Evolutionary conservation across 2,329 filamentous ascomycete species (phyloP).

Genomic region (Calonectria hawksworthii): DNA sequence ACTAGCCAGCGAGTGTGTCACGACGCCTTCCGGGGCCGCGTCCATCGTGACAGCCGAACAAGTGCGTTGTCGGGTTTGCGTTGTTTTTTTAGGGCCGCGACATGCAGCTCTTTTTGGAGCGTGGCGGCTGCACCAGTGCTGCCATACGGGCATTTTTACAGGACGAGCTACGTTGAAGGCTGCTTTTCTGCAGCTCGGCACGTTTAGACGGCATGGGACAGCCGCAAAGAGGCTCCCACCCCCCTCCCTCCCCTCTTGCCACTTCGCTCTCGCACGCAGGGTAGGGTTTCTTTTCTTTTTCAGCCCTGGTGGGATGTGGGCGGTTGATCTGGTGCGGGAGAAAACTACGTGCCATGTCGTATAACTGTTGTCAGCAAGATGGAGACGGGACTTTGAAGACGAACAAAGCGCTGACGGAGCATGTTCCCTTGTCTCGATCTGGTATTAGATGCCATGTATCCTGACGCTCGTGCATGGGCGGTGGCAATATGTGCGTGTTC

Average conservation of each 20-base stretch:
- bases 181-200: neutral
- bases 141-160: neutral
- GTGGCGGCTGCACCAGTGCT: neutral
- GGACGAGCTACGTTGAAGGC: neutral
- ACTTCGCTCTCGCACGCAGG: neutral
- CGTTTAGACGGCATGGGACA: neutral
- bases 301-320: neutral
- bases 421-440: constrained; percentile 2
- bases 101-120: neutral
- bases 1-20: neutral
- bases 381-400: neutral
- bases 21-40: neutral
- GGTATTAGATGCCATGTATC: constrained; percentile 1
- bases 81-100: constrained; percentile 7
- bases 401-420: neutral
- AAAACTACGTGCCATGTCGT: neutral
- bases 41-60: neutral
- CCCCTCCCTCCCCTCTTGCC: neutral
- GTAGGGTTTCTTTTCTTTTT: neutral
- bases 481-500: constrained; percentile 2
- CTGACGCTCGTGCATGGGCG: neutral
- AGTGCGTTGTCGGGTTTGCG: neutral
- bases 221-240: neutral
- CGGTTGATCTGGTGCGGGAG: neutral
- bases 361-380: neutral